Evolutionary conservation across 73 alveolate genomes (phyloP).

Genomic region (Paramecium pentaurelia): DNA sequence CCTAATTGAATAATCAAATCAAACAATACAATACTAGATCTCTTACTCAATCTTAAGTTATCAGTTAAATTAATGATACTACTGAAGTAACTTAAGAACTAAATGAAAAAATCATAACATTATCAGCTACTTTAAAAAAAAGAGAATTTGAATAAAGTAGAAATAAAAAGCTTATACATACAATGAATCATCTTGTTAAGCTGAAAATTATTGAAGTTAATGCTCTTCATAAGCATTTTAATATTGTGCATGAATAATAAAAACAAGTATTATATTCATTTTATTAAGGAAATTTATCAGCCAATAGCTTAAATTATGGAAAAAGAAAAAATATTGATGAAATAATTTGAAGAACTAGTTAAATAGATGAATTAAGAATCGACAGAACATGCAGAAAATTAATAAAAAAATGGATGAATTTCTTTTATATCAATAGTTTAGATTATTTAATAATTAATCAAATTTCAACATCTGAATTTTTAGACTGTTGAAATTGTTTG

Average conservation of each 20-base stretch:
- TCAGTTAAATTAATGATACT: not conserved
- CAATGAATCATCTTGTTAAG: not conserved
- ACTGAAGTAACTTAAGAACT: not conserved
- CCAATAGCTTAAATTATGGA: not conserved
- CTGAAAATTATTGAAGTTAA: not conserved
- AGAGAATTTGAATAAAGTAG: not conserved
- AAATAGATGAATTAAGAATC: not conserved
- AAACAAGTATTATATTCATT: not conserved
- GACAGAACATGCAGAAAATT: not conserved
- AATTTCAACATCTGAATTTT: not conserved
- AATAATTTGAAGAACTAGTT: not conserved
- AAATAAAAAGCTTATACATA: not conserved
- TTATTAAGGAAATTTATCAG: not conserved
- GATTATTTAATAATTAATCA: not conserved
- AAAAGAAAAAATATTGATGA: not conserved
- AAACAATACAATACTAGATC: not conserved
- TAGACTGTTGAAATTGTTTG: not conserved
- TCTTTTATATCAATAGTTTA: not conserved
- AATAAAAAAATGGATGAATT: not conserved
- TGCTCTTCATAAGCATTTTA: not conserved
- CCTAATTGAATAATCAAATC: not conserved
- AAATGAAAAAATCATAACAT: not conserved
- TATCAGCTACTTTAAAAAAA: not conserved
- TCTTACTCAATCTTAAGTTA: not conserved
- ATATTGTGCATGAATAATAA: not conserved